Base-by-base conservation (phyloP, 2,329 filamentous ascomycete species). In the Sarocladiaceae sp. region DNA sequence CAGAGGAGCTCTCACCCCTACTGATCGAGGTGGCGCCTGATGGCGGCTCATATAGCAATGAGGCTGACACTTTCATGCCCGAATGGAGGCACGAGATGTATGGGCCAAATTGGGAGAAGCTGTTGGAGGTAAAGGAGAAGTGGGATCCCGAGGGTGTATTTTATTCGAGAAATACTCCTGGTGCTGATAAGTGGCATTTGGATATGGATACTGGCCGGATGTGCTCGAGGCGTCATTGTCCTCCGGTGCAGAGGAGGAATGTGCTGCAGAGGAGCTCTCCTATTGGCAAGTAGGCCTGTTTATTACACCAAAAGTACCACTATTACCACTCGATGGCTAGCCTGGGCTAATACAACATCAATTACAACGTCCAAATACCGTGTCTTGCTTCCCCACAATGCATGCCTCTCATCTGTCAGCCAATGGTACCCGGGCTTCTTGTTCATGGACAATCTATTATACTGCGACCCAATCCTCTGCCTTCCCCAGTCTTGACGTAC, bases 61-160 rank as follows among this genome's bases (percentile, higher is more conserved):
- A 83, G 66, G 73, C 68, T 2, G 73, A 80, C 59, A 71, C 75
- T 37, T 66, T 69, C 53, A 69, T 79, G 60, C 70, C 69, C 1
- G 57, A 73, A 52, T 80, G 67, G 57, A 65, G 75, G 57, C 58
- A 69, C 26, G 64, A 61, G 2, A 79, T 79, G 62, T 80, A 70
- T 58, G 77, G 77, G 1, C 55, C 35, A 6, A 76, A 77, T 47
- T 79, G 78, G 55, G 58, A 57, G 4, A 60, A 56, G 36, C 58
- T 79, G 39, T 54, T 68, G 20, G 29, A 50, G 3, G 67, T 82
- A 17, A 83, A 83, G 69, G 59, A 69, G 48, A 68, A 63, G 37
- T 75, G 71, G 59, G 80, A 80, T 61, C 67, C 73, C 0, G 56
- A 65, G 20, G 62, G 64, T 2, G 52, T 82, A 13, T 80, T 77